Base-by-base conservation (phyloP, 768 basidiomycete species). In the Cyathus striatus region DNA sequence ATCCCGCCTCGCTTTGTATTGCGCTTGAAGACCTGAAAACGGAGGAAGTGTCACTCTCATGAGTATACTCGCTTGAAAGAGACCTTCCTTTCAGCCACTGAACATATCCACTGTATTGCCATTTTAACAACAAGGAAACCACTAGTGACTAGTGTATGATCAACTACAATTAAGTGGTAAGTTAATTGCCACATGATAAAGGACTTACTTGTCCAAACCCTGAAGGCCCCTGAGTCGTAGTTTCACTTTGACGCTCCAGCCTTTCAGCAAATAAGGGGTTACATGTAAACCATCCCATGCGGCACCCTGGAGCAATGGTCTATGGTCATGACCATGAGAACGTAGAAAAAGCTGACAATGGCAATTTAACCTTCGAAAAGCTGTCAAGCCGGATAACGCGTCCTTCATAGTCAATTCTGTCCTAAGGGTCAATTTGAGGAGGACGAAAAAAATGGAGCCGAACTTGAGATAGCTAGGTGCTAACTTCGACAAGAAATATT, bases 381-480 rank as follows among this genome's bases (percentile, higher is more conserved):
- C 82, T 82, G 54, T 92, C 90, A 25, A 92, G 63, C 3, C 88
- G 82, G 44, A 94, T 79, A 33, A 94, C 90, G 23, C 90, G 78
- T 3, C 89, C 90, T 58, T 92, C 78, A 47, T 78, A 79, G 57
- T 92, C 89, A 52, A 83, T 65, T 33, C 76, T 80, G 43, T 4
- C 9, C 22, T 35, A 24, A 10, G 5, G 42, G 27, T 9, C 2
- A 25, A 12, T 16, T 21, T 33, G 23, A 6, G 21, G 38, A 25
- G 13, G 13, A 6, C 13, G 7, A 40, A 23, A 10, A 20, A 40
- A 57, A 30, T 60, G n/a, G n/a, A n/a, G n/a, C n/a, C n/a, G n/a
- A n/a, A 80, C 78, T 66, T 75, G 34, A 85, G 55, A 61, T 73
- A 86, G 42, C 72, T 78, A 0, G 85, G 86, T 2, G 68, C 72